Conservation (phyloP, 805 yeast genomes). For the Saccharomycopsis fermentans region DNA sequence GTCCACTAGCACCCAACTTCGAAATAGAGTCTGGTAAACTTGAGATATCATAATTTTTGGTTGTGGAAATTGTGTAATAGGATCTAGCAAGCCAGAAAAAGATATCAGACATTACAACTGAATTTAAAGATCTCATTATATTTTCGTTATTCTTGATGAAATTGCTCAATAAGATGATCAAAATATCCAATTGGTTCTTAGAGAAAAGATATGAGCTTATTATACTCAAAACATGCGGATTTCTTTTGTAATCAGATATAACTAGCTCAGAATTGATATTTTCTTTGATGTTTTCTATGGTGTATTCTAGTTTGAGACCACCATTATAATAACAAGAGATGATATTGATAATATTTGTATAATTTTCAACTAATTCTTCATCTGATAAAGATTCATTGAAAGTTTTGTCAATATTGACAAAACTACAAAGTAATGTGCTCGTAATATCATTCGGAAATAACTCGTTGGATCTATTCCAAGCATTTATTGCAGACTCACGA, state of each 20-base stretch:
- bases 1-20: not conserved
- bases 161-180: slow-evolving; percentile 45
- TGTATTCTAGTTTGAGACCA: not conserved
- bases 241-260: slow-evolving; percentile 28
- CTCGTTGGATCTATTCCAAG: slow-evolving; percentile 77
- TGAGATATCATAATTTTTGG: not conserved
- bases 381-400: slow-evolving; percentile 46
- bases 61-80: slow-evolving; percentile 30
- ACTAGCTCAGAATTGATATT: slow-evolving; percentile 1
- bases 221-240: slow-evolving; percentile 54
- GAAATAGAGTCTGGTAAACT: not conserved
- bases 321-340: slow-evolving; percentile 11
- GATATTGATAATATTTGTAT: slow-evolving; percentile 45
- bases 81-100: slow-evolving; percentile 83
- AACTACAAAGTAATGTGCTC: slow-evolving; percentile 54
- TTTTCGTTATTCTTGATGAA: slow-evolving; percentile 20
- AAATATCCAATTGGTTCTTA: slow-evolving; percentile 47
- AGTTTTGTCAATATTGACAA: slow-evolving; percentile 59
- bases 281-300: not conserved
- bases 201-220: slow-evolving; percentile 67
- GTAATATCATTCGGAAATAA: slow-evolving; percentile 49
- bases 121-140: slow-evolving; percentile 28
- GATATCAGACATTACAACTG: slow-evolving; percentile 46
- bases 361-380: slow-evolving; percentile 50
- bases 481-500: slow-evolving; percentile 57